Percentiles rank a stretch among this genome's conserved stretches.
phyloP scores from a whole-genome alignment of 805 yeast genomes.

The Pichia kluyveri region DNA sequence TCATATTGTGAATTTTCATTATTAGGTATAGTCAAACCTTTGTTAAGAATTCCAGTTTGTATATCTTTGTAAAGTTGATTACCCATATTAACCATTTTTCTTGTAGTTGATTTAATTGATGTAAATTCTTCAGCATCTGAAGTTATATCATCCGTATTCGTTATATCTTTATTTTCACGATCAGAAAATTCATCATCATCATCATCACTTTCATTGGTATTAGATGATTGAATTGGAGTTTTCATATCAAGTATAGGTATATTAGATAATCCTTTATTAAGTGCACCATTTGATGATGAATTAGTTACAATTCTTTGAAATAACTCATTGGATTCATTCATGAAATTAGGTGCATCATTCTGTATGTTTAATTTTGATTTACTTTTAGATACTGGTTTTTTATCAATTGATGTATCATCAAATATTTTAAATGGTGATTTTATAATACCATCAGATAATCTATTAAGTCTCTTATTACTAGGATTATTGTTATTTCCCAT shows the following conservation, averaged over 20 bases:
- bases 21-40: neutral
- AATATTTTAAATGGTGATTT: constrained; percentile 25
- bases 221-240: neutral
- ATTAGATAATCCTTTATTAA: neutral
- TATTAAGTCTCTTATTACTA: neutral
- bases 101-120: constrained; percentile 15
- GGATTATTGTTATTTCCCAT: constrained; percentile 18
- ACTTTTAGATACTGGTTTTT: constrained; percentile 6
- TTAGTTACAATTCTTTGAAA: constrained; percentile 4
- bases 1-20: constrained; percentile 12
- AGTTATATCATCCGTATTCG: constrained; percentile 16
- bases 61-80: constrained; percentile 16
- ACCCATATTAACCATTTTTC: constrained; percentile 18
- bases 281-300: constrained; percentile 2
- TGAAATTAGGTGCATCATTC: constrained; percentile 1
- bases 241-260: neutral
- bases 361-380: constrained; percentile 6
- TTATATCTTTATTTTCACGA: neutral
- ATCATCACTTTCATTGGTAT: neutral
- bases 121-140: constrained; percentile 23
- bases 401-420: constrained; percentile 6
- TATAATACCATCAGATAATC: constrained; percentile 6
- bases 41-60: neutral
- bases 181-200: neutral
- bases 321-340: constrained; percentile 5